A percentile compares a stretch with the other conserved stretches of the same genome.
Conservation (phyloP, 108 stramenopile species). For the Aurantiochytrium sp. region DNA sequence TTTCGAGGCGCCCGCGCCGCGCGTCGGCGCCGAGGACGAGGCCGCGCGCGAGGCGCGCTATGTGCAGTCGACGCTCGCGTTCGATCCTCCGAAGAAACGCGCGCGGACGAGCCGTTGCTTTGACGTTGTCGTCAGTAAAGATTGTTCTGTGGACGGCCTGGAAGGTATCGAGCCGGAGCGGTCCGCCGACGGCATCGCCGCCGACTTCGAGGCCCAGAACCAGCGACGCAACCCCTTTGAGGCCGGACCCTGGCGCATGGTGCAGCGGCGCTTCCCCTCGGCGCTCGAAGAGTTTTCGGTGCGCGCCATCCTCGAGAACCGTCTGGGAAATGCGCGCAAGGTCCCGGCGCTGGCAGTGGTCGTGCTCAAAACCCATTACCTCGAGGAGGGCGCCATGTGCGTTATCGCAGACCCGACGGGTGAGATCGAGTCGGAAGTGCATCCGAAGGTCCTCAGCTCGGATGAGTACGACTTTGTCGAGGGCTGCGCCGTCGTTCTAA, state of each 20-base stretch:
- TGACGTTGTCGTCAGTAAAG: neutral
- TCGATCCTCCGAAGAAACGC: neutral
- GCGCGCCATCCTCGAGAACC: neutral
- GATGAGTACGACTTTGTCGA: neutral
- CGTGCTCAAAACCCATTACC: neutral
- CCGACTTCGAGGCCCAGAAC: neutral
- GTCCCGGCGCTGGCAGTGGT: neutral
- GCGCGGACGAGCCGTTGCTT: neutral
- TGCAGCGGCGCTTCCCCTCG: neutral
- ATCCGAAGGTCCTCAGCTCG: neutral
- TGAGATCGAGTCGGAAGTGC: neutral
- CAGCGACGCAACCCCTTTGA: neutral
- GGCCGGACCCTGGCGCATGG: neutral
- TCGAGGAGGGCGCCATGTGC: neutral
- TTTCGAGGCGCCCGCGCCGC: neutral
- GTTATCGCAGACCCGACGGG: conserved; percentile 13
- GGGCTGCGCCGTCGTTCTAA: neutral
- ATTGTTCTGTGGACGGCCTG: neutral
- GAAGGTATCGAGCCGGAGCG: neutral
- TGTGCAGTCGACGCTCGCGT: neutral
- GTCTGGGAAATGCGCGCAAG: neutral
- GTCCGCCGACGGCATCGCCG: neutral
- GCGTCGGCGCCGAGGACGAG: neutral
- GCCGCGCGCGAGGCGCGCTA: neutral
- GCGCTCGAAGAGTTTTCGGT: neutral